A percentile compares a stretch with the other conserved stretches of the same genome.
phyloP scores from a whole-genome alignment of 768 basidiomycete genomes.

The Agrocybe chaxingu region DNA sequence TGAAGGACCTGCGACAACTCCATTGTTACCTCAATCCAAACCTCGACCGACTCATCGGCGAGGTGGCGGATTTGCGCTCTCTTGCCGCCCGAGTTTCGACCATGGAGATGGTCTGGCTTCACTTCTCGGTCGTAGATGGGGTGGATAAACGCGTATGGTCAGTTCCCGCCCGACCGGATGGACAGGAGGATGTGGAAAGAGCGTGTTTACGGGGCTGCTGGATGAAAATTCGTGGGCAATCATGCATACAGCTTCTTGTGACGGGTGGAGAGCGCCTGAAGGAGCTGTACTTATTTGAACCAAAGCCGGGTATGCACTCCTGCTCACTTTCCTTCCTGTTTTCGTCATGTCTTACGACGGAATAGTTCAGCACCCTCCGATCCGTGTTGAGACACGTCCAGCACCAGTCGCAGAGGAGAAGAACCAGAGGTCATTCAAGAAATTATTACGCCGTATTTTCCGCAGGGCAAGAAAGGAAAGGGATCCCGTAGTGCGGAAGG shows the following conservation, averaged over 20 bases:
- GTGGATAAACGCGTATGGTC: neutral
- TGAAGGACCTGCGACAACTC: slow-evolving; percentile 2
- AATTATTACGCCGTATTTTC: no score
- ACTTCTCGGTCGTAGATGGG: slow-evolving; percentile 6
- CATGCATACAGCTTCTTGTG: slow-evolving; percentile 3
- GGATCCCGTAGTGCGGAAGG: no score
- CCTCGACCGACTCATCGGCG: slow-evolving; percentile 2
- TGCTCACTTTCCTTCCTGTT: no score
- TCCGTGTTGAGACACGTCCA: no score
- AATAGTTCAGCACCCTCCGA: neutral
- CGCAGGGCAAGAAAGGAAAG: no score
- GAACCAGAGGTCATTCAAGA: no score
- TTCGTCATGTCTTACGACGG: no score
- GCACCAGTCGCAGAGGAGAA: no score
- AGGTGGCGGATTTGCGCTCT: slow-evolving; percentile 2
- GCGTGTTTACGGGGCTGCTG: slow-evolving; percentile 1
- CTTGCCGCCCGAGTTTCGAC: slow-evolving; percentile 4
- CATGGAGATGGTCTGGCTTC: slow-evolving; percentile 4
- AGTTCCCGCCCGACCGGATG: neutral
- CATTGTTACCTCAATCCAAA: slow-evolving; percentile 9
- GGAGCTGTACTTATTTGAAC: neutral
- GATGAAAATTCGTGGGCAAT: slow-evolving; percentile 2
- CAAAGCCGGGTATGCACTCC: no score
- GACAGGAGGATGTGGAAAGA: neutral
- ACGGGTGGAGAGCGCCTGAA: neutral